A percentile compares a stretch with the other conserved stretches of the same genome.
Conservation (phyloP, 2,329 filamentous ascomycete species). For the Hortaea werneckii region DNA sequence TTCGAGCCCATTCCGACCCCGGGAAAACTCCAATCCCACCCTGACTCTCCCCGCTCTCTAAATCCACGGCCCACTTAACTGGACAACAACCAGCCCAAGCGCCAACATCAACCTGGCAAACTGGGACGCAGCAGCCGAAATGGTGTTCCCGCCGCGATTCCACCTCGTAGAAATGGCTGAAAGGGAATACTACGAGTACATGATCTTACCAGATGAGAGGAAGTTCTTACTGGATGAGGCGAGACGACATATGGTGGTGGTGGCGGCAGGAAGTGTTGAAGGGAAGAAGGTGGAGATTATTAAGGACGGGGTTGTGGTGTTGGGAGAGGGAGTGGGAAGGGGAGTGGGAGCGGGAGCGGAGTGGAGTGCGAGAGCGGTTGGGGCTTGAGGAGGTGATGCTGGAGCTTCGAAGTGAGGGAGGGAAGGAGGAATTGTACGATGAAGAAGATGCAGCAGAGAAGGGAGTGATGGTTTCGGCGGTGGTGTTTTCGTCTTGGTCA, state of each 20-base stretch:
- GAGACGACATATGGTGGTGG: slow-evolving; percentile 3
- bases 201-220: slow-evolving; percentile 8
- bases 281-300: slow-evolving; percentile 6
- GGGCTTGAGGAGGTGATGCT: neutral
- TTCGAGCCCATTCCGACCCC: too few relatives aligned
- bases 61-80: slow-evolving; percentile 7
- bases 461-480: too few relatives aligned
- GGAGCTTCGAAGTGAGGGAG: neutral
- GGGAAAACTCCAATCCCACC: too few relatives aligned
- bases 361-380: neutral
- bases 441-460: neutral
- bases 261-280: slow-evolving; percentile 3
- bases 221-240: slow-evolving; percentile 5
- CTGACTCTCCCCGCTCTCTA: too few relatives aligned
- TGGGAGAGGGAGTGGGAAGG: slow-evolving; percentile 4
- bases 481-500: too few relatives aligned
- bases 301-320: slow-evolving; percentile 3
- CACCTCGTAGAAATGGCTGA: neutral
- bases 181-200: slow-evolving; percentile 3
- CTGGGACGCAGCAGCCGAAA: slow-evolving; percentile 9
- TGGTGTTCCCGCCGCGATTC: slow-evolving; percentile 1
- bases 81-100: neutral
- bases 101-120: slow-evolving; percentile 4
- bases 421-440: neutral
- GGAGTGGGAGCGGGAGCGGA: too few relatives aligned